Conservation (phyloP, 164 flowering plant species). For the Stephania japonica region DNA sequence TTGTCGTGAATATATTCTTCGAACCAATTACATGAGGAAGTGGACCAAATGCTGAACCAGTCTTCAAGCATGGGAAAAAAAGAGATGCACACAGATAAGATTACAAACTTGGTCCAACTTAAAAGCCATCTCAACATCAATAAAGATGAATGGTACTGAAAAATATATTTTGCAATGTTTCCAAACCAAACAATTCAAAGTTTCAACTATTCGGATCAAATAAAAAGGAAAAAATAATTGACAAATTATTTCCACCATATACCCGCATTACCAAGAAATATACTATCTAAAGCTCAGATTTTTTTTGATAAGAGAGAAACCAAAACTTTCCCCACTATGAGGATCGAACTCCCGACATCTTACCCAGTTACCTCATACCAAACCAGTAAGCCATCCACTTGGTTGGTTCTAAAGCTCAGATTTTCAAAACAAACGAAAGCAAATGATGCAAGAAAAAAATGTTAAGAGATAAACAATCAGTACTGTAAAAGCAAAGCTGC, state of each 20-base stretch:
- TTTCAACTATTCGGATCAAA: too few relatives aligned
- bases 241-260: too few relatives aligned
- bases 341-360: too few relatives aligned
- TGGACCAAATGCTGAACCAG: conserved; percentile 15
- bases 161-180: background rate
- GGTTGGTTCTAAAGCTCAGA: background rate
- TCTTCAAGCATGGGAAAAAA: conserved; percentile 11
- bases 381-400: too few relatives aligned
- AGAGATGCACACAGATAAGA: conserved; percentile 4
- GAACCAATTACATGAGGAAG: conserved; percentile 30
- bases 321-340: too few relatives aligned
- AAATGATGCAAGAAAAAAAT: background rate
- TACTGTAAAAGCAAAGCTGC: background rate
- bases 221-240: background rate
- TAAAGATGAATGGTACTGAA: background rate
- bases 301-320: too few relatives aligned
- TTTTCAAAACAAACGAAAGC: background rate
- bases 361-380: too few relatives aligned
- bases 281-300: background rate
- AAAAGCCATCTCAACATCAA: background rate
- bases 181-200: too few relatives aligned
- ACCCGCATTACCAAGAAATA: background rate
- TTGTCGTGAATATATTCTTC: conserved; percentile 29
- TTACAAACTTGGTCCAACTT: background rate
- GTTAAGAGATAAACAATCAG: background rate